These are phyloP conservation scores for Sarcomyxa edulis DNA, from an alignment of 768 basidiomycete genomes.

Conservation along the genomic window DNA sequence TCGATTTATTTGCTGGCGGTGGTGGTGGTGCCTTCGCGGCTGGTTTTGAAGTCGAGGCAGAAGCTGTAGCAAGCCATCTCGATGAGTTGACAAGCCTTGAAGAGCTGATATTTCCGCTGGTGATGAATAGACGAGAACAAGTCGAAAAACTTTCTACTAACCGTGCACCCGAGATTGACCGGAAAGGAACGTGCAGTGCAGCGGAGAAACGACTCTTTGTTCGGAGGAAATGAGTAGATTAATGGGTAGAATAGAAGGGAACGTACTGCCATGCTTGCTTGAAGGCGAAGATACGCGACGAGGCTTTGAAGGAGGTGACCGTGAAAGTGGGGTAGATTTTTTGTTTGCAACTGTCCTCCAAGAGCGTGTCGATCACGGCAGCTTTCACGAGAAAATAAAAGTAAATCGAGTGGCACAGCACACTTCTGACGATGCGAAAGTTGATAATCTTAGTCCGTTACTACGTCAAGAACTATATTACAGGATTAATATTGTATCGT, in stretches of 20 bases:
- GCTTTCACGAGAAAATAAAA: background rate
- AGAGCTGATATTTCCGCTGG: no score
- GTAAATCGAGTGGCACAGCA: no score
- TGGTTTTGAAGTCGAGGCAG: conserved; percentile 8
- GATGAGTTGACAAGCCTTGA: conserved; percentile 32
- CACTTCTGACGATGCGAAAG: no score
- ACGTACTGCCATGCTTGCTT: background rate
- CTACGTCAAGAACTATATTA: no score
- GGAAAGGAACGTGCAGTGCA: conserved; percentile 3
- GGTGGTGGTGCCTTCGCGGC: conserved; percentile 39
- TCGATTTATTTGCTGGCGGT: conserved; percentile 28
- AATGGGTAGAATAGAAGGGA: background rate
- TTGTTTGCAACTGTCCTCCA: background rate
- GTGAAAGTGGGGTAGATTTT: background rate
- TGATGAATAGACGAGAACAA: no score
- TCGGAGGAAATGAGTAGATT: background rate
- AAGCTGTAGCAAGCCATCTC: conserved; percentile 56
- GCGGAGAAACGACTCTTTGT: conserved; percentile 2
- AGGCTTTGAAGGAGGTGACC: background rate
- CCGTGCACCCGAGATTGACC: background rate
- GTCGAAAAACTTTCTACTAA: background rate
- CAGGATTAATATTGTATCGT: no score
- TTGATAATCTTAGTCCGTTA: no score
- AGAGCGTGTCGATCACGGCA: background rate
- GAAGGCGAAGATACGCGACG: no score